Conservation (phyloP, 352 stramenopile species). For the Phytophthora pistaciae region DNA sequence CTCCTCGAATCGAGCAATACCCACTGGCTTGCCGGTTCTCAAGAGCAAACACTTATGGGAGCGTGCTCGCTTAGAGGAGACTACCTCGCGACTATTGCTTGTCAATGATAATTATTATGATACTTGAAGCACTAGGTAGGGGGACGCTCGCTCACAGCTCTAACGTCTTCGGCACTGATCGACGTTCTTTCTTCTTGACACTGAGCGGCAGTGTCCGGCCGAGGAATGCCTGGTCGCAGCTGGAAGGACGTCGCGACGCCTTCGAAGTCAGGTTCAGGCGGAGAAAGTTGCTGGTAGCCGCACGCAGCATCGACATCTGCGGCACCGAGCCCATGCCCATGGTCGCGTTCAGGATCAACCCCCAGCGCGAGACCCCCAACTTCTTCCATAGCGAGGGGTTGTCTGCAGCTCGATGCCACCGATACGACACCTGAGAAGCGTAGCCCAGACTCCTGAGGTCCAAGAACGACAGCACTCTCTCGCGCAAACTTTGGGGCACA, state of each 20-base stretch:
- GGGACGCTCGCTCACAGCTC: no score
- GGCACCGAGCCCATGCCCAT: constrained; percentile 62
- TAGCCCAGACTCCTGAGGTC: constrained; percentile 68
- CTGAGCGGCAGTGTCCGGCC: constrained; percentile 14
- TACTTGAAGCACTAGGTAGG: no score
- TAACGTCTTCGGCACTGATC: no score
- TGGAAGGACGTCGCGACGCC: constrained; percentile 30
- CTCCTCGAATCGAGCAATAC: no score
- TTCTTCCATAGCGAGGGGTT: constrained; percentile 66
- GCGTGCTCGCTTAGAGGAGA: no score
- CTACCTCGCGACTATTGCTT: no score
- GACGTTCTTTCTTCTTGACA: constrained; percentile 10
- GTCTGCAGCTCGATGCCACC: constrained; percentile 80
- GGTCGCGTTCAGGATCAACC: constrained; percentile 60
- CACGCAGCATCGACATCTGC: constrained; percentile 44
- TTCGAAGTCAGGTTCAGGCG: constrained; percentile 30
- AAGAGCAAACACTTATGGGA: no score
- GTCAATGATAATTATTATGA: no score
- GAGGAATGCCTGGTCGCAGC: constrained; percentile 40
- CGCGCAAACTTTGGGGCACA: constrained; percentile 60
- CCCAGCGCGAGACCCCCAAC: constrained; percentile 78
- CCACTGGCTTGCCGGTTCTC: no score
- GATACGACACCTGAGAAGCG: constrained; percentile 68
- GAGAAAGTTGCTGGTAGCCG: constrained; percentile 24
- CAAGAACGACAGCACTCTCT: constrained; percentile 71